A percentile compares a stretch with the other conserved stretches of the same genome.
Conservation (phyloP, 208 protist species). For the Leishmania turanica region DNA sequence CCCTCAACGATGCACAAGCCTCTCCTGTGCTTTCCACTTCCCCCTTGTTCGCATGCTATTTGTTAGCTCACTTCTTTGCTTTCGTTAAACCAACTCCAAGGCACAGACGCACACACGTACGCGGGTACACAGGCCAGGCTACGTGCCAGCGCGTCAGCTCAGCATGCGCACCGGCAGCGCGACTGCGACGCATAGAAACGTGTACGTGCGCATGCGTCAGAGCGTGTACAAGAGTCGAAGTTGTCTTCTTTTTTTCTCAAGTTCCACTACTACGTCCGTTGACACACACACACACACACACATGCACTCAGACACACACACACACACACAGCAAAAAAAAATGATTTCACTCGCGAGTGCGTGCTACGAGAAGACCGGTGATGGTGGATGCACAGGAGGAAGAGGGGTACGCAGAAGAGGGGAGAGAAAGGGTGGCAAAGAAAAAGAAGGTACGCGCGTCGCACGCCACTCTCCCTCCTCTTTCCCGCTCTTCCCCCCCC, state of each 20-base stretch:
- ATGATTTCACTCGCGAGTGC: not conserved
- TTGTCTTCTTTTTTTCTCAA: not conserved
- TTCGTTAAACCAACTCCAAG: not conserved
- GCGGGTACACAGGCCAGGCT: not conserved
- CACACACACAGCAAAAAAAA: not conserved
- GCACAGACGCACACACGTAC: not conserved
- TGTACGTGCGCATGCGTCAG: not conserved
- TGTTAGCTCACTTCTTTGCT: not conserved
- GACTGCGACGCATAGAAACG: not conserved
- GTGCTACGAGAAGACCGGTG: not conserved
- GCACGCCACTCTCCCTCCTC: not conserved
- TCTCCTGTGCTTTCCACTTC: not conserved
- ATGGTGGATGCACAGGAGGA: not conserved
- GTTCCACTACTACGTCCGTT: not conserved
- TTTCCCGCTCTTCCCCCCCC: not conserved
- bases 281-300: not conserved
- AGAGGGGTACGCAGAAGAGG: not conserved
- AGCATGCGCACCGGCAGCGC: not conserved
- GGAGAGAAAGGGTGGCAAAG: not conserved
- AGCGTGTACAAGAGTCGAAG: not conserved
- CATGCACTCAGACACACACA: not conserved
- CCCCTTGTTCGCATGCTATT: not conserved
- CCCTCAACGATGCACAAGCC: not conserved
- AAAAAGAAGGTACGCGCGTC: not conserved
- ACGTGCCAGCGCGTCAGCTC: not conserved